A percentile compares a stretch with the other conserved stretches of the same genome.
Evolutionary conservation across 257 asterid genomes (phyloP).

Genomic region (Petunia secreta): DNA sequence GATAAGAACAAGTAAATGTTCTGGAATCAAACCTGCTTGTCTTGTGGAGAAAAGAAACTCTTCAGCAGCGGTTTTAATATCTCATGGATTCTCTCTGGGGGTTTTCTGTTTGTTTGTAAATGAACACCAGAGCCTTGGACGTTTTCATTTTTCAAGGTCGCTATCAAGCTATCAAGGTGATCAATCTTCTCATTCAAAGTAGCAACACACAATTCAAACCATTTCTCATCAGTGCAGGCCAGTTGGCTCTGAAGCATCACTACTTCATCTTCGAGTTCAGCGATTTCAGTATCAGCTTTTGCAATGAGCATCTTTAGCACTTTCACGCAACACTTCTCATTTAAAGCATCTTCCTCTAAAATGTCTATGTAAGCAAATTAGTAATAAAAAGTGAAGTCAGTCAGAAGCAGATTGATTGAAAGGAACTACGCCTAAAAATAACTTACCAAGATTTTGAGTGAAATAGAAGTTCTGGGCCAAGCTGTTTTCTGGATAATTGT

Average conservation of each 20-base stretch:
- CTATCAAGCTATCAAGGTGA: slow-evolving; percentile 35
- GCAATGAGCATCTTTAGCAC: slow-evolving; percentile 50
- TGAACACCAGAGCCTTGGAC: slow-evolving; percentile 30
- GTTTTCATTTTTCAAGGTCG: slow-evolving; percentile 35
- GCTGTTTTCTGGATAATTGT: background rate
- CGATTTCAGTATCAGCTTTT: slow-evolving; percentile 56
- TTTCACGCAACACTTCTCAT: slow-evolving; percentile 53
- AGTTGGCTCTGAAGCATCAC: slow-evolving; percentile 50
- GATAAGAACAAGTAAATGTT: slow-evolving; percentile 23
- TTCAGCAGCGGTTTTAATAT: slow-evolving; percentile 42
- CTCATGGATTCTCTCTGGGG: slow-evolving; percentile 42
- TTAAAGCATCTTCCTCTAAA: slow-evolving; percentile 60
- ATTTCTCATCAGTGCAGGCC: slow-evolving; percentile 46
- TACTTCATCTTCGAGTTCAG: slow-evolving; percentile 55
- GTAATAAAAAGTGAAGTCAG: slow-evolving; percentile 20
- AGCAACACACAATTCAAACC: slow-evolving; percentile 45
- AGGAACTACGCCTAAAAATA: background rate
- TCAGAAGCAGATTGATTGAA: background rate
- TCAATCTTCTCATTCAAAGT: slow-evolving; percentile 45
- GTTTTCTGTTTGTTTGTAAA: slow-evolving; percentile 33
- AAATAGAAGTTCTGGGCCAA: slow-evolving; percentile 20
- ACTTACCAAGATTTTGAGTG: slow-evolving; percentile 25
- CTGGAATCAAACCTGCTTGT: slow-evolving; percentile 44
- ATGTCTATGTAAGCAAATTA: slow-evolving; percentile 44
- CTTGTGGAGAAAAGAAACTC: slow-evolving; percentile 32